Evolutionary conservation across 495 filamentous ascomycete species (phyloP).

Genomic region (Xanthoparmelia taractica): DNA sequence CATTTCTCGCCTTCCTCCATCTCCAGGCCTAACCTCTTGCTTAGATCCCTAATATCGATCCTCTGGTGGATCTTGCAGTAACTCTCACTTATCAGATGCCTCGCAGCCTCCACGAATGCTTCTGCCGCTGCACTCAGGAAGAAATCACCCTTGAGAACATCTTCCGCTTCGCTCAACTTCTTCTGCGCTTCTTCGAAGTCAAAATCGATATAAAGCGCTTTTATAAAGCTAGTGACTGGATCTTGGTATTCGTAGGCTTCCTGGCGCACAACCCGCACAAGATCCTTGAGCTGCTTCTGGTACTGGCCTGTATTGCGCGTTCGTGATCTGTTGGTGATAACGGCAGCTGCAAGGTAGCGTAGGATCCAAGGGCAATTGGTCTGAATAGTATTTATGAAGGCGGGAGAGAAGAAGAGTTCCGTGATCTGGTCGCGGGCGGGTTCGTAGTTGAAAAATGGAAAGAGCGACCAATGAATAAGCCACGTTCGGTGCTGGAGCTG

Average conservation of each 20-base stretch:
- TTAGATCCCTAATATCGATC: constrained; percentile 90
- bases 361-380: constrained; percentile 95
- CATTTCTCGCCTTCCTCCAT: constrained; percentile 98
- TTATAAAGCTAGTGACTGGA: constrained; percentile 90
- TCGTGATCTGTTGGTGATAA: constrained; percentile 88
- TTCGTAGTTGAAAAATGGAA: constrained; percentile 98
- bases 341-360: constrained; percentile 86
- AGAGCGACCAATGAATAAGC: constrained; percentile 96
- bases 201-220: constrained; percentile 94
- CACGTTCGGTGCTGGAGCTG: constrained; percentile 92
- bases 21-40: constrained; percentile 76
- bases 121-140: constrained; percentile 83
- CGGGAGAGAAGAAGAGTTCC: constrained; percentile 91
- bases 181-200: constrained; percentile 97
- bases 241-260: constrained; percentile 96
- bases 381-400: constrained; percentile 99
- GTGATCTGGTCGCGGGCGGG: constrained; percentile 80
- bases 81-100: constrained; percentile 92
- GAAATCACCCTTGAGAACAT: constrained; percentile 87
- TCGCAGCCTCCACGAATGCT: constrained; percentile 84
- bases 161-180: constrained; percentile 82
- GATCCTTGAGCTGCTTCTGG: constrained; percentile 96
- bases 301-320: constrained; percentile 72
- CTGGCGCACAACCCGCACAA: constrained; percentile 88
- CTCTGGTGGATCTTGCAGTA: constrained; percentile 99